Percentiles rank a stretch among this genome's conserved stretches.
phyloP scores from a whole-genome alignment of 202 grass and related monocot genomes.

The Setaria italica region DNA sequence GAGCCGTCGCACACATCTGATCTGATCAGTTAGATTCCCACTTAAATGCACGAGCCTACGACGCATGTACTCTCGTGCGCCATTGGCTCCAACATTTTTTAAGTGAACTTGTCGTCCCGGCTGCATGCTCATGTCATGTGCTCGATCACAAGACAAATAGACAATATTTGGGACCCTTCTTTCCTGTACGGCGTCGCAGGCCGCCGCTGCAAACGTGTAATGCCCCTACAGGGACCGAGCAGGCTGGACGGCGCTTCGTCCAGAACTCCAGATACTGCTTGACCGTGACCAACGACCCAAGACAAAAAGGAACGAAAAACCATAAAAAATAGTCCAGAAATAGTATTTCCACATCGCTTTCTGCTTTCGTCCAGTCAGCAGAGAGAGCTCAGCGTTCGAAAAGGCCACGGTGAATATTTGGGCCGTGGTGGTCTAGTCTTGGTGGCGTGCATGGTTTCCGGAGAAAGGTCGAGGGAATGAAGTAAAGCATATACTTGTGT shows the following conservation, averaged over 20 bases:
- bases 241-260: constrained; percentile 14
- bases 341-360: not conserved
- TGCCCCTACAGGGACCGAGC: not conserved
- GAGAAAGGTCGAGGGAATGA: constrained; percentile 43
- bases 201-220: constrained; percentile 13
- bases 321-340: constrained; percentile 13
- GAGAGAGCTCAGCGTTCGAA: constrained; percentile 16
- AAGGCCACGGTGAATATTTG: not conserved
- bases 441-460: constrained; percentile 43
- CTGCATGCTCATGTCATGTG: not conserved
- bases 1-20: constrained; percentile 37
- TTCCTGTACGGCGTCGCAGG: constrained; percentile 1
- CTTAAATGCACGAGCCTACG: constrained; percentile 38
- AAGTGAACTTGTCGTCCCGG: not conserved
- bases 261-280: constrained; percentile 17
- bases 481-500: not conserved
- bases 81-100: constrained; percentile 1
- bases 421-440: constrained; percentile 16
- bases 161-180: constrained; percentile 13
- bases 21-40: constrained; percentile 48
- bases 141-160: not conserved
- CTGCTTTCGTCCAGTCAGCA: not conserved
- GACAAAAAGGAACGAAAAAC: not conserved
- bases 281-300: constrained; percentile 32
- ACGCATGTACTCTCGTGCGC: not conserved